A percentile compares a stretch with the other conserved stretches of the same genome.
Evolutionary conservation across 2,329 filamentous ascomycete genomes (phyloP).

Genomic region (Ophiostoma ulmi): DNA sequence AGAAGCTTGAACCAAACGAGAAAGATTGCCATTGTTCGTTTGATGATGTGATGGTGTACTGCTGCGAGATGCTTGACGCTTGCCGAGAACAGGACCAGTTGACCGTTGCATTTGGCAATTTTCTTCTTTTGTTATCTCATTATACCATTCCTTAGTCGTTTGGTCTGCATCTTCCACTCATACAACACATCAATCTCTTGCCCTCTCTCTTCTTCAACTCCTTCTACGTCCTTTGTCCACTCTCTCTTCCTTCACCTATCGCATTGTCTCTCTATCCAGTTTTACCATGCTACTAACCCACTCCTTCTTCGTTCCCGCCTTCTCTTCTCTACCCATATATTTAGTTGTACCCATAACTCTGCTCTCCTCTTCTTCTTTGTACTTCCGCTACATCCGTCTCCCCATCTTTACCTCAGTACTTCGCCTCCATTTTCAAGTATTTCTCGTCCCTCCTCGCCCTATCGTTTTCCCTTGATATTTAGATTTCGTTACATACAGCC

Average conservation of each 20-base stretch:
- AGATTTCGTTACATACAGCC: too few relatives aligned
- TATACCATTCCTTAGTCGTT: neutral
- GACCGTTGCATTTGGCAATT: neutral
- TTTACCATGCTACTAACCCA: neutral
- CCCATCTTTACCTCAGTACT: neutral
- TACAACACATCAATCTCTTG: neutral
- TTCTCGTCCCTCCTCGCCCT: neutral
- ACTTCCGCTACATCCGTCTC: neutral
- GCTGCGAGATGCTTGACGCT: neutral
- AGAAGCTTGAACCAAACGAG: neutral
- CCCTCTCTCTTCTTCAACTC: neutral
- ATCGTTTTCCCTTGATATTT: too few relatives aligned
- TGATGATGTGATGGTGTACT: slow-evolving; percentile 6
- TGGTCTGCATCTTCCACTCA: neutral
- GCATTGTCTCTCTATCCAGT: too few relatives aligned
- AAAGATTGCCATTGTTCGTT: neutral
- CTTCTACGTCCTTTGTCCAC: neutral
- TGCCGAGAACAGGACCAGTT: neutral
- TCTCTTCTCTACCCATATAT: neutral
- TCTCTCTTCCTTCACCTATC: neutral
- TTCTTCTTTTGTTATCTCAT: neutral
- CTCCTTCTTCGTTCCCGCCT: neutral
- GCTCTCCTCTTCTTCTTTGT: neutral
- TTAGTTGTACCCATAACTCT: neutral
- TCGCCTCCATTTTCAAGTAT: neutral